Conservation (phyloP, 305 asterid species). For the Fraxinus latifolia region DNA sequence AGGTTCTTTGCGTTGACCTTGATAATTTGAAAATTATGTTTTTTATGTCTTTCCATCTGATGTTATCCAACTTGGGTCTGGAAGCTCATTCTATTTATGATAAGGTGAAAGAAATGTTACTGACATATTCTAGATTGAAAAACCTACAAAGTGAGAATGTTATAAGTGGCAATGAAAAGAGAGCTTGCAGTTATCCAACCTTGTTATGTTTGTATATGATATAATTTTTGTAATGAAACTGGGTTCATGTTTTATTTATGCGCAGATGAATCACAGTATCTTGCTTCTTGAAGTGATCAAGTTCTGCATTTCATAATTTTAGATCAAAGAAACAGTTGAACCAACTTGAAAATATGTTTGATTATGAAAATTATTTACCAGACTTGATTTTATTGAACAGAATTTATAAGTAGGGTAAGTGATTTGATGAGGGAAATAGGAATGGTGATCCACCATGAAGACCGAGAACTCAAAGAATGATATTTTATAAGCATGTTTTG, state of each 20-base stretch:
- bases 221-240: not conserved
- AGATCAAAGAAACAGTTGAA: not conserved
- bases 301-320: not conserved
- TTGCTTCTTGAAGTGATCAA: not conserved
- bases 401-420: not conserved
- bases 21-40: not conserved
- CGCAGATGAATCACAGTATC: not conserved
- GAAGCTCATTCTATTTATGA: not conserved
- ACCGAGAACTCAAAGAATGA: not conserved
- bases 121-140: not conserved
- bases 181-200: not conserved
- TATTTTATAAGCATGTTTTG: not conserved
- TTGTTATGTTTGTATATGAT: not conserved
- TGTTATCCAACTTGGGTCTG: not conserved
- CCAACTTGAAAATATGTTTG: not conserved
- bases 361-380: not conserved
- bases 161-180: not conserved
- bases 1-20: conserved; percentile 41
- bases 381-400: not conserved
- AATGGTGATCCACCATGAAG: not conserved
- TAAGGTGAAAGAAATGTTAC: not conserved
- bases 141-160: not conserved
- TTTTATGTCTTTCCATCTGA: not conserved
- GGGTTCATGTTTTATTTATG: not conserved
- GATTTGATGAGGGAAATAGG: not conserved